Conservation (phyloP, 2,329 filamentous ascomycete genomes). For the Botryosphaeria agaves region DNA sequence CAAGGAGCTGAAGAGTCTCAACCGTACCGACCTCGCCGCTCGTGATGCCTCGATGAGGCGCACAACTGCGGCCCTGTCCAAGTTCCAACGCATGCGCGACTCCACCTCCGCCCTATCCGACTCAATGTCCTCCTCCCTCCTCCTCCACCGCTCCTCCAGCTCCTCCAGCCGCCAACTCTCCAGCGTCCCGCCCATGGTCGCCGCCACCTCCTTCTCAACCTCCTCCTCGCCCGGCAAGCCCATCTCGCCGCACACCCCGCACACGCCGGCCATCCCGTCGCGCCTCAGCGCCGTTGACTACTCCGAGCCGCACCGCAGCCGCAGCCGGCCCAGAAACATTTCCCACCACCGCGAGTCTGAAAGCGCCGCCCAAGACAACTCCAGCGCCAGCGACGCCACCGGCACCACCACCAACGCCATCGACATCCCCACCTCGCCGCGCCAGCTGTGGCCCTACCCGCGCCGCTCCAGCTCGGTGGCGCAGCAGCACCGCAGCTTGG, state of each 20-base stretch:
- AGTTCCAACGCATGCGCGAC: slow-evolving; percentile 78
- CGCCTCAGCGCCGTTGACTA: slow-evolving; percentile 70
- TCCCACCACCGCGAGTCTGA: background rate
- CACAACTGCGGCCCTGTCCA: slow-evolving; percentile 63
- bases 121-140: slow-evolving; percentile 78
- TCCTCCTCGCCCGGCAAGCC: slow-evolving; percentile 77
- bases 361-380: background rate
- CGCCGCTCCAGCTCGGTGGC: slow-evolving; percentile 54
- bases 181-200: slow-evolving; percentile 42
- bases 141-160: slow-evolving; percentile 67
- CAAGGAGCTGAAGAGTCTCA: slow-evolving; percentile 71
- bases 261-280: slow-evolving; percentile 85
- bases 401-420: slow-evolving; percentile 40
- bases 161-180: slow-evolving; percentile 60
- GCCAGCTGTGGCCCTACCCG: slow-evolving; percentile 31
- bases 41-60: slow-evolving; percentile 55
- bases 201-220: slow-evolving; percentile 56
- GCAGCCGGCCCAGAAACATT: slow-evolving; percentile 12
- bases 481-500: slow-evolving; percentile 41
- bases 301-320: slow-evolving; percentile 16
- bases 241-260: slow-evolving; percentile 75
- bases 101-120: slow-evolving; percentile 58
- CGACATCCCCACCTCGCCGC: slow-evolving; percentile 55
- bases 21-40: slow-evolving; percentile 38
- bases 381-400: slow-evolving; percentile 1